Base-by-base conservation (phyloP, 192 early-diverging fungal genomes). In the Phlyctochytrium bullatum region DNA sequence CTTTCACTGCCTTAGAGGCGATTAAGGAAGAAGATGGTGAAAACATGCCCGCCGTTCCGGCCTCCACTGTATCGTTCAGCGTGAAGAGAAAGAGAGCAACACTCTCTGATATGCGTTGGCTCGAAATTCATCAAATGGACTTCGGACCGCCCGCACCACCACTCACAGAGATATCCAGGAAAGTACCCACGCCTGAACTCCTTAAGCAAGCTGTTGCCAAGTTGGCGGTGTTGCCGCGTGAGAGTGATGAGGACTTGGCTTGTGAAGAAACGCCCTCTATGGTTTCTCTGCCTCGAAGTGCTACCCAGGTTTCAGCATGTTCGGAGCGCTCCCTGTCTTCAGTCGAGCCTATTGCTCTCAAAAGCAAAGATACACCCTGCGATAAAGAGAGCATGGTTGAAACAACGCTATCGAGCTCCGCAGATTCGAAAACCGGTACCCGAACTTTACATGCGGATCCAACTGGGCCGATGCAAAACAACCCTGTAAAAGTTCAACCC, bases 101-200 rank as follows among this genome's bases (percentile, higher is more conserved):
- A 14, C 40, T 47, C 10, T 47, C 40, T 6, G 40, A 47, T 47
- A 47, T 47, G 40, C 40, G 40, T 14, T 47, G 40, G 40, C 10
- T 20, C 6, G 40, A 47, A 20, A 14, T 20, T 47, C 40, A 47
- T 47, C 54, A 57, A 25, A 14, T 6, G 16, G 54, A 57, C 54
- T 25, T 57, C 27, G 54, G 54, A 10, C 54, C 54, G 54, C 54
- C 54, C 20, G 20, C 54, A 10, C 54, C 54, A 10, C 12, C 6
- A 57, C 20, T 14, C 27, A 14, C 54, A 6, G 6, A 25, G 54
- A 25, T 57, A 6, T 14, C 27, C 6, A 10, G 27, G 54, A 57
- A 57, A 25, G 27, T 57, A 24, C 54, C 54, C 6, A 57, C 54
- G 10, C 54, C 54, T 10, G 54, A 57, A 25, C 54, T 57, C 12